phyloP scores from a whole-genome alignment of 805 yeast genomes.

The Tetrapisispora fleetii region DNA sequence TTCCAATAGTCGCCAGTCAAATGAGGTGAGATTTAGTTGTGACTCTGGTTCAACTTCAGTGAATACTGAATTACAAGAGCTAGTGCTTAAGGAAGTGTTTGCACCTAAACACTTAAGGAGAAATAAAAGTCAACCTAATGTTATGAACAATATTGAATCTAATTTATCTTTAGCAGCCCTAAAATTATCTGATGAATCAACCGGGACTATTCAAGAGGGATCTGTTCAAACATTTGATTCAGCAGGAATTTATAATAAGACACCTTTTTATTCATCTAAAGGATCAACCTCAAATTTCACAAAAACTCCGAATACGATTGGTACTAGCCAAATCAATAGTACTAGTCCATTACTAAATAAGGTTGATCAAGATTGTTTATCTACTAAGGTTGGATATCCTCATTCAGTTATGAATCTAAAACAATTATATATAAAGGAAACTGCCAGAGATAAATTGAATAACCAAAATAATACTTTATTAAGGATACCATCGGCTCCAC shows the following conservation, averaged over 20 bases:
- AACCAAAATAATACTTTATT: neutral
- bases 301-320: neutral
- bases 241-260: neutral
- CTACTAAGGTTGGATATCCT: slow-evolving; percentile 21
- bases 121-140: slow-evolving; percentile 1
- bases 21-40: slow-evolving; percentile 4
- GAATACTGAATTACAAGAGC: slow-evolving; percentile 60
- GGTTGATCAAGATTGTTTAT: slow-evolving; percentile 16
- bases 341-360: slow-evolving; percentile 17
- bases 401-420: slow-evolving; percentile 26
- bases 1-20: neutral
- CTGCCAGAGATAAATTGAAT: slow-evolving; percentile 15
- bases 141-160: neutral
- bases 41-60: slow-evolving; percentile 47
- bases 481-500: neutral
- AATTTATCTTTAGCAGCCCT: neutral
- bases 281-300: neutral
- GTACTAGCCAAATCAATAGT: neutral
- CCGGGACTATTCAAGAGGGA: neutral
- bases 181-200: neutral
- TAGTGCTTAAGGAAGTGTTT: slow-evolving; percentile 65
- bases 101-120: slow-evolving; percentile 18
- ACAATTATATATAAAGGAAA: slow-evolving; percentile 22
- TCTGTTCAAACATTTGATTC: neutral
- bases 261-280: too few relatives aligned